A percentile compares a stretch with the other conserved stretches of the same genome.
These are phyloP conservation scores for Artemisia annua DNA, from an alignment of 129 eudicot genomes.

Conservation along the genomic window DNA sequence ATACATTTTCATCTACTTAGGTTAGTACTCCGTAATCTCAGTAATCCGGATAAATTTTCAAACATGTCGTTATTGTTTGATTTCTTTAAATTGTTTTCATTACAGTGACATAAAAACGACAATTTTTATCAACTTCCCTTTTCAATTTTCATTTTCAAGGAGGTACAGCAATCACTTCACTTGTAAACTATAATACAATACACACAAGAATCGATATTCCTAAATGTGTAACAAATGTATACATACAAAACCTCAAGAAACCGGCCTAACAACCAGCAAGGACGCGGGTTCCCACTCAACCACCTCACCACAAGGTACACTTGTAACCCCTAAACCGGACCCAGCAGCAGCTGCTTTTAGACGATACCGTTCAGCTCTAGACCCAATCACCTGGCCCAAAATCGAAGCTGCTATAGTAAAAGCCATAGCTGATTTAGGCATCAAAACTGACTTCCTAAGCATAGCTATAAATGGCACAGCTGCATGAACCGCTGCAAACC, in stretches of 20 bases:
- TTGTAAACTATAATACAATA: not conserved
- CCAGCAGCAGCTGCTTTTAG: slow-evolving; percentile 44
- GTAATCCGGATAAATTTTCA: too few relatives aligned
- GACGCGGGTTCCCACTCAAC: slow-evolving; percentile 51
- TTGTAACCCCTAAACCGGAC: slow-evolving; percentile 22
- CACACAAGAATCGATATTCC: not conserved
- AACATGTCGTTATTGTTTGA: too few relatives aligned
- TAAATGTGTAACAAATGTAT: not conserved
- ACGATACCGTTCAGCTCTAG: slow-evolving; percentile 87
- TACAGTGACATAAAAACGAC: not conserved
- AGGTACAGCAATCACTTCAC: slow-evolving; percentile 3
- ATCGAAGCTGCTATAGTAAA: slow-evolving; percentile 91
- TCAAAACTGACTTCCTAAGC: slow-evolving; percentile 83
- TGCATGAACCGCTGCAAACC: slow-evolving; percentile 98
- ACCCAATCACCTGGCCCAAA: slow-evolving; percentile 94
- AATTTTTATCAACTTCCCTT: not conserved
- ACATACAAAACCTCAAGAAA: slow-evolving; percentile 21
- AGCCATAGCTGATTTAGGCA: slow-evolving; percentile 99
- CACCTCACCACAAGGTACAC: slow-evolving; percentile 48
- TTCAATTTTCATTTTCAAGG: slow-evolving; percentile 3
- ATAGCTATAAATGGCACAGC: slow-evolving; percentile 98
- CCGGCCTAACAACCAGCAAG: slow-evolving; percentile 37
- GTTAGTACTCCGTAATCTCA: too few relatives aligned
- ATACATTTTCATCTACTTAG: too few relatives aligned
- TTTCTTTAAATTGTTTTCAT: too few relatives aligned